Evolutionary conservation across 2,329 filamentous ascomycete genomes (phyloP), one percentile per base, ranked within the genome.

Genomic region (Hypoxylon sp.): DNA sequence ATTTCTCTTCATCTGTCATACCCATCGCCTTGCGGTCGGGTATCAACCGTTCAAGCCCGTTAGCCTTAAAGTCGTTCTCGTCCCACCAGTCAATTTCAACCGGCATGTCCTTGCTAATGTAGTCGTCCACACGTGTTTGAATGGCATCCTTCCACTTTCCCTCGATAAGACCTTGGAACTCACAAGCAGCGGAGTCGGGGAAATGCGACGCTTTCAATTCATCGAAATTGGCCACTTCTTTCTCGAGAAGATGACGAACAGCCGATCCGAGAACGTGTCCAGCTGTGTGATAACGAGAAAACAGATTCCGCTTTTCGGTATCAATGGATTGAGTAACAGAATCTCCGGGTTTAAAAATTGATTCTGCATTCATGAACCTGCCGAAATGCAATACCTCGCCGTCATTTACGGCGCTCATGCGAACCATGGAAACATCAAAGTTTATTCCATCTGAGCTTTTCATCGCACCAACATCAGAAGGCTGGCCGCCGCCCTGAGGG

Each of bases 191-290:
- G 0, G 86, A 85, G 70, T 89, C 88, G 0, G 91, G 91, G 71
- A 89, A 90, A 75, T 94, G 91, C 3, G 86, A 89, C 0, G 91
- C 91, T 77, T 93, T 94, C 11, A 88, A 80, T 75, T 93, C 91
- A 63, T 87, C 85, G 64, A 91, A 88, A 21, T 80, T 81, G 0
- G 79, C 79, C 11, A 90, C 77, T 57, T 87, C 76, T 1, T 82
- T 78, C 67, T 85, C 83, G 1, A 88, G 78, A 0, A 91, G 82
- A 57, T 84, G 81, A 1, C 87, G 83, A n/a, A 93, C 88, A 0
- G 91, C 91, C 0, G 88, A 79, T 2, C 91, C 90, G 0, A 93
- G 84, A 2, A 93, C 86, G 72, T 94, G 91, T 34, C 91, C 91
- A 0, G 90, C 91, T 0, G 91, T 93, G 78, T 94, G 91, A 0